Conservation (phyloP, 2,329 filamentous ascomycete genomes). For the Aspergillus phoenicis region DNA sequence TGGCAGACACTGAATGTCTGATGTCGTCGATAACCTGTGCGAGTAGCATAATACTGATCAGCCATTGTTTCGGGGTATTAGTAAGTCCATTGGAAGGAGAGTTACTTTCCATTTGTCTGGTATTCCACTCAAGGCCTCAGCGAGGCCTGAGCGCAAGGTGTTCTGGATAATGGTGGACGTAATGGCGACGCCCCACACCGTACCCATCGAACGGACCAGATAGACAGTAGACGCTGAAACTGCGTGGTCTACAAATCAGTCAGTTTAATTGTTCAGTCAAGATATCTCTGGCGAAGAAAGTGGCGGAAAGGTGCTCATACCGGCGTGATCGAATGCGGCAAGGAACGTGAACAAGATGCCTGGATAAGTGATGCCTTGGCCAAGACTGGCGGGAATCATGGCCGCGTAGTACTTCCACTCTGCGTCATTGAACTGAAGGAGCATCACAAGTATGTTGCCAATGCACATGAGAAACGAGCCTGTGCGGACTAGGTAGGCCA, state of each 20-base stretch:
- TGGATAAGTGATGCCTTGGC: slow-evolving; percentile 52
- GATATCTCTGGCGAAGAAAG: background rate
- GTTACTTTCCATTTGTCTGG: slow-evolving; percentile 62
- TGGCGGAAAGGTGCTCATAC: slow-evolving; percentile 40
- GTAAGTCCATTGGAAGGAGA: slow-evolving; percentile 22
- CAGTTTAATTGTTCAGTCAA: background rate
- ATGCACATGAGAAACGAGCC: slow-evolving; percentile 49
- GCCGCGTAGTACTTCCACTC: slow-evolving; percentile 51
- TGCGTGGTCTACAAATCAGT: slow-evolving; percentile 56
- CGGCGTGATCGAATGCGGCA: slow-evolving; percentile 63
- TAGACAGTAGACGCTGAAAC: slow-evolving; percentile 66
- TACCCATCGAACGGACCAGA: slow-evolving; percentile 64
- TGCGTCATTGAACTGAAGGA: slow-evolving; percentile 45
- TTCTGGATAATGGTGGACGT: slow-evolving; percentile 66
- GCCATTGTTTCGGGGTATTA: slow-evolving; percentile 19
- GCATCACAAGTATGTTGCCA: slow-evolving; percentile 46
- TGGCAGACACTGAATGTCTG: slow-evolving; percentile 61
- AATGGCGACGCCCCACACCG: slow-evolving; percentile 66
- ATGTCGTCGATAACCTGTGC: slow-evolving; percentile 63
- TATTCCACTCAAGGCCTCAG: slow-evolving; percentile 56
- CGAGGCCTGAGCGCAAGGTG: slow-evolving; percentile 58
- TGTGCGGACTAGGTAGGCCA: slow-evolving; percentile 44
- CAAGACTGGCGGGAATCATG: slow-evolving; percentile 50
- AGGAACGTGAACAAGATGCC: slow-evolving; percentile 62
- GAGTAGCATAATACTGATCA: slow-evolving; percentile 25